These are phyloP conservation scores for Aspergillus latus DNA, from an alignment of 2,329 filamentous ascomycete species.

Conservation along the genomic window DNA sequence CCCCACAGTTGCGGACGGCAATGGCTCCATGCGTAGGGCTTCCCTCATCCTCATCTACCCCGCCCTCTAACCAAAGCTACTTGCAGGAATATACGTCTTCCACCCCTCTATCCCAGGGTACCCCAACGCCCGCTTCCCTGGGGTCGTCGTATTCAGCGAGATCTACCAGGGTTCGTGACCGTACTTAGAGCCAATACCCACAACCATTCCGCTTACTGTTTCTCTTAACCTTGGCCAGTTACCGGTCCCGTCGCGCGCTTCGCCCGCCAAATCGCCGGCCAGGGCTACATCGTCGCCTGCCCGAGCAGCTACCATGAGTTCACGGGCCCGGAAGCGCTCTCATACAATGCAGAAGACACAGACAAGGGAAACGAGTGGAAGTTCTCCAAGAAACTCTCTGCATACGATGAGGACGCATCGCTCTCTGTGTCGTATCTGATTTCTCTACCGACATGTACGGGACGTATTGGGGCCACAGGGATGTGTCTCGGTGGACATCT, in stretches of 20 bases:
- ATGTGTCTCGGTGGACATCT: constrained; percentile 96
- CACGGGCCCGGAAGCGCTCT: constrained; percentile 75
- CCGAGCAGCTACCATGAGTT: constrained; percentile 94
- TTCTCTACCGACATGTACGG: constrained; percentile 73
- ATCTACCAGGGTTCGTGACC: constrained; percentile 78
- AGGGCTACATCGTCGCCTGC: constrained; percentile 90
- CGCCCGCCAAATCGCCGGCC: constrained; percentile 84
- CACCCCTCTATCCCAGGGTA: constrained; percentile 83
- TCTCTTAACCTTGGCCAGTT: constrained; percentile 52
- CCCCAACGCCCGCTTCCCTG: constrained; percentile 85
- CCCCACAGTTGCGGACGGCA: constrained; percentile 38
- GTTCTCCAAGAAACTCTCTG: constrained; percentile 76
- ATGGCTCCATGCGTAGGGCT: constrained; percentile 39
- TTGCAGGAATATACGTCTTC: constrained; percentile 79
- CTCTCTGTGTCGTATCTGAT: constrained; percentile 70
- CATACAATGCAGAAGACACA: constrained; percentile 85
- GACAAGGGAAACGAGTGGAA: constrained; percentile 87
- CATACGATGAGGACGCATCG: constrained; percentile 78
- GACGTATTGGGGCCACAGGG: constrained; percentile 73
- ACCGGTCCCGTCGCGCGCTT: constrained; percentile 88
- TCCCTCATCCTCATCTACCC: background rate
- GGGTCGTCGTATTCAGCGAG: constrained; percentile 85
- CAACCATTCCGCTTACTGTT: background rate
- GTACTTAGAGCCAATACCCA: background rate
- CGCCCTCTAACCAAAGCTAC: background rate